A percentile compares a stretch with the other conserved stretches of the same genome.
Conservation (phyloP, 371 early-diverging fungal species). For the Circinella umbellata region DNA sequence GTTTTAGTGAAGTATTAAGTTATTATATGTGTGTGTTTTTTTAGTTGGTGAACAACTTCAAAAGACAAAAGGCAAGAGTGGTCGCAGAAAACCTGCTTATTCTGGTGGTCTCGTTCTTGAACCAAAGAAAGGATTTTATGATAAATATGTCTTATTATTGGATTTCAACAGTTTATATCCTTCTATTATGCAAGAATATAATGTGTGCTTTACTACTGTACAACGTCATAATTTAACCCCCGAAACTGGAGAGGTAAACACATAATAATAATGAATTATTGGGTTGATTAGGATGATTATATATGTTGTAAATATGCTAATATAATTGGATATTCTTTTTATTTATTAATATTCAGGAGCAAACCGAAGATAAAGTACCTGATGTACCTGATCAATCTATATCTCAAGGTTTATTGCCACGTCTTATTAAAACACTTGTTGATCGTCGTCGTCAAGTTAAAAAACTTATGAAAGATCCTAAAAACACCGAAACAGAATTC, state of each 20-base stretch:
- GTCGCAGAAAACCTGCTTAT: conserved; percentile 91
- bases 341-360: conserved; percentile 18
- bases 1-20: not conserved
- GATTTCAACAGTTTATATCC: conserved; percentile 99
- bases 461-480: conserved; percentile 82
- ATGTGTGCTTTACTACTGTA: conserved; percentile 99
- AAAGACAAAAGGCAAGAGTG: conserved; percentile 36
- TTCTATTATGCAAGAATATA: conserved; percentile 99
- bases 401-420: conserved; percentile 89
- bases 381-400: conserved; percentile 74
- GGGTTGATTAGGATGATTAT: not conserved
- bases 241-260: conserved; percentile 3
- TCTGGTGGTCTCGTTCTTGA: conserved; percentile 99
- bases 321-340: not conserved
- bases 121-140: conserved; percentile 98
- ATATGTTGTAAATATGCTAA: not conserved
- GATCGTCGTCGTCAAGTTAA: conserved; percentile 94
- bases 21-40: not conserved
- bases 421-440: conserved; percentile 89
- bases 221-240: conserved; percentile 48
- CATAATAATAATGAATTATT: conserved; percentile 2
- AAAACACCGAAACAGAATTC: conserved; percentile 57
- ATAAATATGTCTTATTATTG: conserved; percentile 93
- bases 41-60: conserved; percentile 43
- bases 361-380: conserved; percentile 72